Conservation (phyloP, 306 rosid genomes). For the Vicia sativa region DNA sequence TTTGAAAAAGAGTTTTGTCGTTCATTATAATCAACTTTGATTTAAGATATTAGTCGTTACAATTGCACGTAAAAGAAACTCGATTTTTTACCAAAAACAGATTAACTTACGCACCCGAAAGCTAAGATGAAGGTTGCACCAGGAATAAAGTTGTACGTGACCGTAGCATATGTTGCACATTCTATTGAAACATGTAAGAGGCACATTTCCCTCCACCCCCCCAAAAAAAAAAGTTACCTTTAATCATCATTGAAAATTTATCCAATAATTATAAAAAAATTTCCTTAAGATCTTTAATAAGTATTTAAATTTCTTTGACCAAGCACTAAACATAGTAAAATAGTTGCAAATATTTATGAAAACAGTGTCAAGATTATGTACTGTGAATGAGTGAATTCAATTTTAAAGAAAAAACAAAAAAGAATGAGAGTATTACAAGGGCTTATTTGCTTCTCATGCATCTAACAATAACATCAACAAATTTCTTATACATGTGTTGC, state of each 20-base stretch:
- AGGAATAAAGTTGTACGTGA: no score
- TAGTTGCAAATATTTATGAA: not conserved
- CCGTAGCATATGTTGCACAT: no score
- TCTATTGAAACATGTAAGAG: not conserved
- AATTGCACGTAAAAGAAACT: no score
- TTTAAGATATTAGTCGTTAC: no score
- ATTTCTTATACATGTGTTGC: conserved; percentile 85
- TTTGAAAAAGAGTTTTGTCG: no score
- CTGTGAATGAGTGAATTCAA: conserved; percentile 29
- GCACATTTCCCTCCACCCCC: not conserved
- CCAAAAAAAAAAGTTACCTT: not conserved
- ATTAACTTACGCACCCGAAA: no score
- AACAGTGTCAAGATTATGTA: conserved; percentile 11
- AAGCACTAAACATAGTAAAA: not conserved
- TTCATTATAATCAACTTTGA: no score
- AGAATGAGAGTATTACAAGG: conserved; percentile 36
- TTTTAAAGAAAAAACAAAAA: not conserved
- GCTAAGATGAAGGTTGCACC: no score
- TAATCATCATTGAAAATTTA: not conserved
- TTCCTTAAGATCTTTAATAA: not conserved
- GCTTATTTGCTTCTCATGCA: conserved; percentile 81
- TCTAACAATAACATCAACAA: conserved; percentile 77
- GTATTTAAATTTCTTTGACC: not conserved
- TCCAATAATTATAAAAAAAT: not conserved
- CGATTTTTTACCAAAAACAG: no score